A percentile compares a stretch with the other conserved stretches of the same genome.
Conservation (phyloP, 2,329 filamentous ascomycete genomes). For the Verticillium nonalfalfae region DNA sequence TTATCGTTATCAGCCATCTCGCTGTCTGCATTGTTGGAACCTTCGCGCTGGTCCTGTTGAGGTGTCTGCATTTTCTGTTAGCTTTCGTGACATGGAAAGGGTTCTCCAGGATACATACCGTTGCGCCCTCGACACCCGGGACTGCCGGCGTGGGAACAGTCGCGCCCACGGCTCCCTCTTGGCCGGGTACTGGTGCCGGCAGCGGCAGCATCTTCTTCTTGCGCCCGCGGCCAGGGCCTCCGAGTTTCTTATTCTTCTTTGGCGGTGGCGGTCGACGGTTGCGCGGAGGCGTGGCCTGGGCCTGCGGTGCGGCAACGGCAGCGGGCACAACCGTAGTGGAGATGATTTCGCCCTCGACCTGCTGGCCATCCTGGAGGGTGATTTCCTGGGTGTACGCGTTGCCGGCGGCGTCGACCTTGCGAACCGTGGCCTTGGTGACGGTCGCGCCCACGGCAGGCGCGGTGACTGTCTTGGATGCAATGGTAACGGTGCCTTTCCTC, state of each 20-base stretch:
- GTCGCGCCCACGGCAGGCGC: conserved; percentile 42
- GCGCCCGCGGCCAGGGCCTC: conserved; percentile 65
- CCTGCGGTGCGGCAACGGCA: conserved; percentile 50
- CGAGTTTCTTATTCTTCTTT: conserved; percentile 62
- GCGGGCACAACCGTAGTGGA: conserved; percentile 49
- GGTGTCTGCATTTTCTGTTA: conserved; percentile 22
- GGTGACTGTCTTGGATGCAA: conserved; percentile 43
- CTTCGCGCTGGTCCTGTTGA: conserved; percentile 35
- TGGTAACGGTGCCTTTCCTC: conserved; percentile 53
- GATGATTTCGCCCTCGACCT: conserved; percentile 75
- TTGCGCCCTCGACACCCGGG: conserved; percentile 3
- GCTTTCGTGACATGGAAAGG: background rate
- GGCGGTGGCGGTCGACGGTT: conserved; percentile 68
- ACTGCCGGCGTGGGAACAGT: conserved; percentile 10
- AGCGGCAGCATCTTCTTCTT: conserved; percentile 65
- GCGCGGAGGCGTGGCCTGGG: conserved; percentile 28
- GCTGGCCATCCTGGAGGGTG: conserved; percentile 71
- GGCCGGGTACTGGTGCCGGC: conserved; percentile 25
- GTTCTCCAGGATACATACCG: conserved; percentile 3
- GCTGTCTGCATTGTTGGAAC: conserved; percentile 38
- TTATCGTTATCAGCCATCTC: conserved; percentile 48
- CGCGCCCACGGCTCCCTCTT: conserved; percentile 27
- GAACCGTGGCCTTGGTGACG: conserved; percentile 73
- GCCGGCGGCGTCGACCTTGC: conserved; percentile 69
- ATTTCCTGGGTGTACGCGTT: conserved; percentile 82